Conservation (phyloP, 176 grass and related monocot species). For the Luzula sylvatica region DNA sequence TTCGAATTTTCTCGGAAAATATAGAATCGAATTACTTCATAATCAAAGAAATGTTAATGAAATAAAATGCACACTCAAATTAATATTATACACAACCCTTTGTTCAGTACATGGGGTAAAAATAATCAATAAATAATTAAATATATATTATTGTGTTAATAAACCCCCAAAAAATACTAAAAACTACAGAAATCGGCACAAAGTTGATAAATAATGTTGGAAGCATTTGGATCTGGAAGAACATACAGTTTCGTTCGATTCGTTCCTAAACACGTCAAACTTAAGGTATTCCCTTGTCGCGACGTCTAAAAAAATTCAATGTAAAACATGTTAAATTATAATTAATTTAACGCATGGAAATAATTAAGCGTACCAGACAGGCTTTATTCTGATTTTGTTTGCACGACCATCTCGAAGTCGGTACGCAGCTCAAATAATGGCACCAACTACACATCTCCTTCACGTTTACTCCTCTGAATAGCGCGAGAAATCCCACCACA, state of each 20-base stretch:
- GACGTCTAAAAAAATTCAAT: slow-evolving; percentile 43
- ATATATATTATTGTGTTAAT: slow-evolving; percentile 10
- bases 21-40: too few species aligned
- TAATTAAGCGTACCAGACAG: slow-evolving; percentile 35
- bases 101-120: background rate
- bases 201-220: slow-evolving; percentile 40
- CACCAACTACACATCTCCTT: slow-evolving; percentile 75
- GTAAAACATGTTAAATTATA: background rate
- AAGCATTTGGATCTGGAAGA: slow-evolving; percentile 37
- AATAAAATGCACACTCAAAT: too few species aligned
- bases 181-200: slow-evolving; percentile 59
- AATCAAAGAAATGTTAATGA: too few species aligned
- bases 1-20: too few species aligned
- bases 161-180: slow-evolving; percentile 13
- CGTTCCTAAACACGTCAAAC: slow-evolving; percentile 57
- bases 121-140: too few species aligned
- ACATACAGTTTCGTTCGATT: slow-evolving; percentile 37
- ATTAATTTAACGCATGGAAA: background rate
- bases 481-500: slow-evolving; percentile 39
- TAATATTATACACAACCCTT: background rate
- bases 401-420: slow-evolving; percentile 84
- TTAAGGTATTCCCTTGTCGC: slow-evolving; percentile 40
- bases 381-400: slow-evolving; percentile 27
- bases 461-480: slow-evolving; percentile 51
- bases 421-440: slow-evolving; percentile 83